Evolutionary conservation across 2,329 filamentous ascomycete genomes (phyloP).

Genomic region (Zopfia rhizophila): DNA sequence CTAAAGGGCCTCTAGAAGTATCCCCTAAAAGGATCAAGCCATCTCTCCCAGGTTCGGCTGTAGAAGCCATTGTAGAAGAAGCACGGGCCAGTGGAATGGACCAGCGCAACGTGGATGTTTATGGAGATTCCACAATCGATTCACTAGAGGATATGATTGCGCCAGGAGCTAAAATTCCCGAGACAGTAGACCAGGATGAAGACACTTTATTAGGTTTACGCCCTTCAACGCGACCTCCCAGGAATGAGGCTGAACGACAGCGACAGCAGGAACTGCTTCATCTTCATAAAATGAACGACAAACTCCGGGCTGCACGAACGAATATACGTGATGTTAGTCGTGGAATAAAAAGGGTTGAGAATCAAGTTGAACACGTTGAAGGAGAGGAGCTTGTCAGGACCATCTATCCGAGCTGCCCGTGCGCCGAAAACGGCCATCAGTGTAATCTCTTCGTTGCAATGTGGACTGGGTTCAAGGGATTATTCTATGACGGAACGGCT

Average conservation of each 20-base stretch:
- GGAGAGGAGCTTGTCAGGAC: conserved; percentile 27
- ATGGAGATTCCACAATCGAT: conserved; percentile 60
- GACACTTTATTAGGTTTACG: conserved; percentile 45
- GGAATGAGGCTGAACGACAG: conserved; percentile 54
- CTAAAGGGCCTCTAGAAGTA: conserved; percentile 3
- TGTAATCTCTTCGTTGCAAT: conserved; percentile 22
- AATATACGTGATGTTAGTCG: conserved; percentile 57
- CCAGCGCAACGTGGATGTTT: conserved; percentile 34
- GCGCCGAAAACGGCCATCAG: conserved; percentile 19
- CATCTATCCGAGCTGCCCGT: conserved; percentile 32
- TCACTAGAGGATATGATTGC: conserved; percentile 58
- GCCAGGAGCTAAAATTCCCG: conserved; percentile 25
- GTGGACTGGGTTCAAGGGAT: conserved; percentile 34
- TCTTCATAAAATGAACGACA: conserved; percentile 55
- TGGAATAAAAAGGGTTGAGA: conserved; percentile 55
- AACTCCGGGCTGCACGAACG: conserved; percentile 51
- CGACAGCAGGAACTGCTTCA: conserved; percentile 54
- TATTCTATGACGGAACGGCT: conserved; percentile 38
- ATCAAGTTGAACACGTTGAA: conserved; percentile 49
- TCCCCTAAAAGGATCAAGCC: conserved; percentile 26
- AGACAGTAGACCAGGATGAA: conserved; percentile 39
- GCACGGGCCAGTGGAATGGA: conserved; percentile 37
- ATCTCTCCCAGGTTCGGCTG: conserved; percentile 44
- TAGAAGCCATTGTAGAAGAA: conserved; percentile 55
- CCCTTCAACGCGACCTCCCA: conserved; percentile 38